Evolutionary conservation across 2,329 filamentous ascomycete species (phyloP).

Genomic region (Ophiocordyceps robertsii): DNA sequence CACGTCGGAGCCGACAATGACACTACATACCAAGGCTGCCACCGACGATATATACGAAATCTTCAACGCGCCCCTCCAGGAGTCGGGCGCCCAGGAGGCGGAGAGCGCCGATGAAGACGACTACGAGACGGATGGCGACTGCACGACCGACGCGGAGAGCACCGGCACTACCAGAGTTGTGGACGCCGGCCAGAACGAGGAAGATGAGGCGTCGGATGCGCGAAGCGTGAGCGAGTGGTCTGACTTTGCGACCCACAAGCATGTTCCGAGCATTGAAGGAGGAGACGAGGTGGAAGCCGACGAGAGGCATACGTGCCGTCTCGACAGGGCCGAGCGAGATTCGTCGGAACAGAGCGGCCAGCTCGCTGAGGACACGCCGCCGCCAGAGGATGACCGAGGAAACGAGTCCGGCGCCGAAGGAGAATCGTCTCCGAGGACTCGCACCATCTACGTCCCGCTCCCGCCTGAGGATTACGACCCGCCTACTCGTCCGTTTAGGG

Average conservation of each 20-base stretch:
- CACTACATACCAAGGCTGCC: constrained; percentile 84
- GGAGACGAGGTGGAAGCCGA: constrained; percentile 12
- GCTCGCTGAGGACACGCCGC: neutral
- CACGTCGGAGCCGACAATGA: constrained; percentile 83
- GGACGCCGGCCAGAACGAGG: constrained; percentile 25
- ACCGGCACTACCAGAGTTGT: constrained; percentile 64
- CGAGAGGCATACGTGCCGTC: constrained; percentile 23
- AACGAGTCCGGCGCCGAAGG: constrained; percentile 26
- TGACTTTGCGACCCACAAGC: constrained; percentile 64
- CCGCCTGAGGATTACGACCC: constrained; percentile 79
- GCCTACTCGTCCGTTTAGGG: constrained; percentile 66
- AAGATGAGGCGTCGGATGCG: constrained; percentile 39
- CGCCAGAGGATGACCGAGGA: constrained; percentile 21
- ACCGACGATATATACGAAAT: constrained; percentile 97
- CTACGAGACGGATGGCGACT: constrained; percentile 61
- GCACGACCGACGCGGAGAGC: constrained; percentile 77
- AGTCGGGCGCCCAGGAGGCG: constrained; percentile 14
- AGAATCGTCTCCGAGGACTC: constrained; percentile 36
- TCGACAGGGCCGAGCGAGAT: constrained; percentile 12
- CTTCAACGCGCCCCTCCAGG: constrained; percentile 64
- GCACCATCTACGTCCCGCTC: constrained; percentile 61
- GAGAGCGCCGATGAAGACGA: constrained; percentile 48
- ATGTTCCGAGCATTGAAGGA: constrained; percentile 38
- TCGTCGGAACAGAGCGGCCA: constrained; percentile 5
- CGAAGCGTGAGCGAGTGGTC: constrained; percentile 75